These are phyloP conservation scores for Citrus trifoliata DNA, from an alignment of 345 rosid genomes.

Conservation along the genomic window DNA sequence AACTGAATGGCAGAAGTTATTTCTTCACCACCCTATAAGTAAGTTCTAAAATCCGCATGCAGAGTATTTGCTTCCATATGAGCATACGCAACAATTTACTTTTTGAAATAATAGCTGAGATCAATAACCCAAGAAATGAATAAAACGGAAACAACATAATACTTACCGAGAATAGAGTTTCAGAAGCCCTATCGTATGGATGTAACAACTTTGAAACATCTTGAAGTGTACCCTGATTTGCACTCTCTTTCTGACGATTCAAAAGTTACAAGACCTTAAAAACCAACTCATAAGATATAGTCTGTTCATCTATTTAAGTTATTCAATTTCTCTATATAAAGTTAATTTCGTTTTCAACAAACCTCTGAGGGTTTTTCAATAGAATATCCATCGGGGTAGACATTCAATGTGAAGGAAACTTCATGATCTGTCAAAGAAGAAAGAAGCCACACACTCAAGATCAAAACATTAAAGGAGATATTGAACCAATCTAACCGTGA, in stretches of 20 bases:
- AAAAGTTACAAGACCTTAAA: constrained; percentile 7
- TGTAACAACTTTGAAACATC: constrained; percentile 63
- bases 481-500: constrained; percentile 10
- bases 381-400: constrained; percentile 74
- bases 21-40: neutral
- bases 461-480: constrained; percentile 8
- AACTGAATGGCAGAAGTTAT: neutral
- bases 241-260: constrained; percentile 43
- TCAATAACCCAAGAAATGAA: neutral
- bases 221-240: constrained; percentile 42
- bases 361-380: constrained; percentile 82
- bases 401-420: constrained; percentile 70
- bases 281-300: constrained; percentile 7
- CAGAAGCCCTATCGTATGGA: constrained; percentile 89
- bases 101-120: neutral
- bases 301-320: neutral
- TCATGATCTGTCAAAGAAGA: constrained; percentile 55
- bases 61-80: neutral
- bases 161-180: constrained; percentile 74
- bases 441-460: constrained; percentile 3
- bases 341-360: constrained; percentile 21
- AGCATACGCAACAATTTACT: neutral
- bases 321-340: neutral
- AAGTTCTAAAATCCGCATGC: neutral
- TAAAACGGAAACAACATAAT: constrained; percentile 9